A percentile compares a stretch with the other conserved stretches of the same genome.
phyloP scores from a whole-genome alignment of 2,329 filamentous ascomycete species.

The Xylogone sp. region DNA sequence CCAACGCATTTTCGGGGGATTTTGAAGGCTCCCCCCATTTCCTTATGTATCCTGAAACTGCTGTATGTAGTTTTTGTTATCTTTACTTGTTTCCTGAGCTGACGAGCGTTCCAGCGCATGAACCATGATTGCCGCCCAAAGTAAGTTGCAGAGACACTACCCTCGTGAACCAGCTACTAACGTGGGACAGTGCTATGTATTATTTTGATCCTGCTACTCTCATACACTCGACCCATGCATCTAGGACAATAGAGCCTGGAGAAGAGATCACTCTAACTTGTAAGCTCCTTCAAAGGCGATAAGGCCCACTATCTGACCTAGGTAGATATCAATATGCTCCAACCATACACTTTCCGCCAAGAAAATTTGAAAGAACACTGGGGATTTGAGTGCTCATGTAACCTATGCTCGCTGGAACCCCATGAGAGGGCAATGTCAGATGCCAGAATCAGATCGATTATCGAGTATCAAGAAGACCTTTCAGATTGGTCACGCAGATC shows the following conservation, averaged over 20 bases:
- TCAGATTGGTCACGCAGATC: constrained; percentile 30
- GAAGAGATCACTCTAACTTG: constrained; percentile 40
- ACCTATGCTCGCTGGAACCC: constrained; percentile 27
- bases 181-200: constrained; percentile 24
- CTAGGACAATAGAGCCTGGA: constrained; percentile 32
- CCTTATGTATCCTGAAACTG: constrained; percentile 23
- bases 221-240: constrained; percentile 33
- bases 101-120: constrained; percentile 24
- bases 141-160: constrained; percentile 15
- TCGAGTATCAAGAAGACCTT: constrained; percentile 27
- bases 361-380: constrained; percentile 28
- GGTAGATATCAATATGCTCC: constrained; percentile 26
- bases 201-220: constrained; percentile 33
- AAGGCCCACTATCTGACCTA: constrained; percentile 3
- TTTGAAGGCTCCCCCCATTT: constrained; percentile 22
- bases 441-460: constrained; percentile 28
- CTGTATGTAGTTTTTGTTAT: constrained; percentile 13
- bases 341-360: constrained; percentile 27
- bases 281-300: constrained; percentile 6
- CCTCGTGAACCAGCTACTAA: constrained; percentile 1
- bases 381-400: constrained; percentile 37
- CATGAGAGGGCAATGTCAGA: constrained; percentile 30
- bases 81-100: not conserved
- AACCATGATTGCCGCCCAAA: constrained; percentile 41
- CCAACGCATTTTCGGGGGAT: constrained; percentile 23